Evolutionary conservation across 768 basidiomycete species (phyloP).

Genomic region (Lactifluus echinatus): DNA sequence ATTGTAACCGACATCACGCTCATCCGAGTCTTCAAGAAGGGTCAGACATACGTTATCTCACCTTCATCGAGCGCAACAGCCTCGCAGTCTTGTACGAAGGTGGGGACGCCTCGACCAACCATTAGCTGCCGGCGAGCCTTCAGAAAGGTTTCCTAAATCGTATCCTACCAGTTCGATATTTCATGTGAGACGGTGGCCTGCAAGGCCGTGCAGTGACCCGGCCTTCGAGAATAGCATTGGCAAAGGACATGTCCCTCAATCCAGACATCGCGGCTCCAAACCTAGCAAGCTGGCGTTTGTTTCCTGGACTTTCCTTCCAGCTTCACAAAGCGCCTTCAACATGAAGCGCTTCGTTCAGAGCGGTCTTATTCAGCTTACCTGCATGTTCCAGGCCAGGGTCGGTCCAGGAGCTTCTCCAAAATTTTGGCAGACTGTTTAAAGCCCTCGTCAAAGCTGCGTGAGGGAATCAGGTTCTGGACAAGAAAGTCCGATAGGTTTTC

Average conservation of each 20-base stretch:
- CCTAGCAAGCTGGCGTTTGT: background rate
- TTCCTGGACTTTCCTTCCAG: constrained; percentile 3
- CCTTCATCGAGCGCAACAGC: constrained; percentile 22
- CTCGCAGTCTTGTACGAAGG: constrained; percentile 28
- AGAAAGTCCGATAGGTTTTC: background rate
- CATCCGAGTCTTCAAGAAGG: background rate
- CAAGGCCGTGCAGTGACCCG: background rate
- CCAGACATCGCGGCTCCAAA: constrained; percentile 10
- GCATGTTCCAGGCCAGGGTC: constrained; percentile 10
- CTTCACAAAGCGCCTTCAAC: background rate
- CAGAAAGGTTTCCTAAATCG: constrained; percentile 22
- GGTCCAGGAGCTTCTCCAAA: constrained; percentile 21
- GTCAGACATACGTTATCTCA: constrained; percentile 11
- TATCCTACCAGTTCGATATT: constrained; percentile 24
- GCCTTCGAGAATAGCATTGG: background rate
- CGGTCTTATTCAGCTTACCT: background rate
- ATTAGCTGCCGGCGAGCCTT: constrained; percentile 26
- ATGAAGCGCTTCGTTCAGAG: constrained; percentile 6
- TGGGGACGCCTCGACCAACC: constrained; percentile 29
- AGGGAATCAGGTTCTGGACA: background rate
- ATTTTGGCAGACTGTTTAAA: constrained; percentile 22
- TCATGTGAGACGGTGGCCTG: background rate
- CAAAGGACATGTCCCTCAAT: background rate
- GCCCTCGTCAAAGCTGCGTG: background rate
- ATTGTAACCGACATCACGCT: background rate